A percentile compares a stretch with the other conserved stretches of the same genome.
Evolutionary conservation across 2,329 filamentous ascomycete species (phyloP).

Genomic region (Fusarium sterilihyphosum): DNA sequence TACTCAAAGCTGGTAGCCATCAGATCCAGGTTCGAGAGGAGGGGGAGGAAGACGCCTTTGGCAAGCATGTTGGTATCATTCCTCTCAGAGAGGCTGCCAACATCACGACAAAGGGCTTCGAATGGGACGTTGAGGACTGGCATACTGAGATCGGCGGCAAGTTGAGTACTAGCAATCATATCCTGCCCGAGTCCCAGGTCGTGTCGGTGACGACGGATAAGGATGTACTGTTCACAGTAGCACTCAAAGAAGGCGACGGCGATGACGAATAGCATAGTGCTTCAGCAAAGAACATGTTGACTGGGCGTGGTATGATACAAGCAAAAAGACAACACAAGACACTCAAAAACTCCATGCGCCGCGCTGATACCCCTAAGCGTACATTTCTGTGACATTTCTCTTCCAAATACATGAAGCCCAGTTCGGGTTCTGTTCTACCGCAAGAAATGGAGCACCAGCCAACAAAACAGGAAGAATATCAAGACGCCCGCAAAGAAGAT

Average conservation of each 20-base stretch:
- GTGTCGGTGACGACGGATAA: constrained; percentile 71
- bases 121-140: constrained; percentile 93
- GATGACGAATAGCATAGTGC: constrained; percentile 45
- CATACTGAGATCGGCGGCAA: constrained; percentile 77
- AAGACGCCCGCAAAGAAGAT: constrained; percentile 91
- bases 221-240: constrained; percentile 79
- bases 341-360: constrained; percentile 42
- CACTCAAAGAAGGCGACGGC: constrained; percentile 57
- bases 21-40: constrained; percentile 70
- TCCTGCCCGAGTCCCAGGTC: constrained; percentile 65
- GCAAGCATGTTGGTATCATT: constrained; percentile 84
- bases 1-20: constrained; percentile 77
- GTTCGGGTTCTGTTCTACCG: constrained; percentile 49
- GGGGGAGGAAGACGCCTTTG: constrained; percentile 66
- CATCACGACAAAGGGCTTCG: constrained; percentile 83
- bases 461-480: constrained; percentile 91
- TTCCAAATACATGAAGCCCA: neutral
- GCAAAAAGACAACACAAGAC: constrained; percentile 24
- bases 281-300: constrained; percentile 2
- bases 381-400: constrained; percentile 14
- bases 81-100: constrained; percentile 80
- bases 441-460: constrained; percentile 87
- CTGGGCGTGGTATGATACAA: constrained; percentile 22
- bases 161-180: constrained; percentile 84
- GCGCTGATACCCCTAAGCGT: constrained; percentile 40